These are phyloP conservation scores for Fusarium penzigii DNA, from an alignment of 2,329 filamentous ascomycete species.

Conservation along the genomic window DNA sequence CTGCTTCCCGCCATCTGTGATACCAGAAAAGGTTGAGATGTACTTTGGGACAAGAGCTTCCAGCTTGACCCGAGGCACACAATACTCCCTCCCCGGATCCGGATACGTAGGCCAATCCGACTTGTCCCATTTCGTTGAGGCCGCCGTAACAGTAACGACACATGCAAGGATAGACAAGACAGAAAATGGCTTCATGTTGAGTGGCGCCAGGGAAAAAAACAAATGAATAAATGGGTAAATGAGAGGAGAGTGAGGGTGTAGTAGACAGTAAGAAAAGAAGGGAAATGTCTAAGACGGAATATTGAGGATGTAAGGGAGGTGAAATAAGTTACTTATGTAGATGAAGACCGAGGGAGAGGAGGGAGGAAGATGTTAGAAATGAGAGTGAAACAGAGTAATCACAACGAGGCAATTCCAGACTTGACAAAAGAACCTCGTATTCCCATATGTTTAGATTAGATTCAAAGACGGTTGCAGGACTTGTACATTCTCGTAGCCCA, in stretches of 20 bases:
- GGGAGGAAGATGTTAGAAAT: background rate
- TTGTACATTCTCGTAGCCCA: background rate
- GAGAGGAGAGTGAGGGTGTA: too few relatives aligned
- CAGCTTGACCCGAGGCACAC: constrained; percentile 13
- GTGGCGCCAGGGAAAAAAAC: too few relatives aligned
- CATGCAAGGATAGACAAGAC: background rate
- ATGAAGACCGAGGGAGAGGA: background rate
- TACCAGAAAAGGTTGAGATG: constrained; percentile 17
- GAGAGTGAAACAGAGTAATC: background rate
- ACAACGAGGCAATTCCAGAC: background rate
- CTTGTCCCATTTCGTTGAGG: background rate
- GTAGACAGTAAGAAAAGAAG: too few relatives aligned
- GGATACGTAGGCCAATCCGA: background rate
- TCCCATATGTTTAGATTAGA: background rate
- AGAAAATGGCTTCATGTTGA: background rate
- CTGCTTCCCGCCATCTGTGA: constrained; percentile 16
- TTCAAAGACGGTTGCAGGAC: background rate
- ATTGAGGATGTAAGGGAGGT: too few relatives aligned
- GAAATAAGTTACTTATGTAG: too few relatives aligned
- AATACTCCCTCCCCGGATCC: background rate
- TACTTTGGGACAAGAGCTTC: constrained; percentile 21
- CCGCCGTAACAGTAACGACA: background rate
- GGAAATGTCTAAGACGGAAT: too few relatives aligned
- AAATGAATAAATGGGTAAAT: too few relatives aligned
- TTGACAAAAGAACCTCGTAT: background rate